Base-by-base conservation (phyloP, 2,329 filamentous ascomycete species). In the Cytospora mali region DNA sequence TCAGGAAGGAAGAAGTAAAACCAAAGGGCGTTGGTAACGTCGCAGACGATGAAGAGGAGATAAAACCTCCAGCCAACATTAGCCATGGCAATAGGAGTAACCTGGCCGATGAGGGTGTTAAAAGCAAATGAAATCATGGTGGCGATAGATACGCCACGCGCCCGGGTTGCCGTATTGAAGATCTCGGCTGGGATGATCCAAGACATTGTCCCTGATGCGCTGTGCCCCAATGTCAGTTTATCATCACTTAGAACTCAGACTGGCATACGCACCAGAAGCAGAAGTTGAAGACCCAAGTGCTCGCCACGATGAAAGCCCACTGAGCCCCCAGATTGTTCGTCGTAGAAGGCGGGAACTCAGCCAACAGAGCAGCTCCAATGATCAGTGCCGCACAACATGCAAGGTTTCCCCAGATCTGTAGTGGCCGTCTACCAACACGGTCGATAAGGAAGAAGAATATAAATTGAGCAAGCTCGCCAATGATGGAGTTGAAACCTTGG, bases 1-100 rank as follows among this genome's bases (percentile, higher is more conserved):
- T 67, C 66, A 1, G 64, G 62, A 21, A 66, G 66, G 62, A 65
- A 66, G 0, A 62, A 14, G 62, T 59, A 66, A n/a, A 67, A 64
- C 27, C 66, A 31, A 14, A 56, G 28, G 2, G 64, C 62, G 52
- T 63, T 68, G 6, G 66, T 48, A 23, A 58, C 58, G 21, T 67
- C 65, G 39, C 66, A 58, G 1, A 48, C 62, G 16, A 67, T 51
- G 21, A 66, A 68, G n/a, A 68, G 39, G 3, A 68, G 63, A 48
- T 67, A 68, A 55, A 65, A 66, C n/a, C 63, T 53, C 35, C 56
- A 67, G 14, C 55, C 54, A n/a, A 66, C 58, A 0, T 42, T 42
- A 1, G 53, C 62, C n/a, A 67, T 42, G 3, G 66, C 65, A 5
- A 66, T 65, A 1, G 65, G 65, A 3, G 66, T 57, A 39, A 66